A percentile compares a stretch with the other conserved stretches of the same genome.
phyloP scores from a whole-genome alignment of 805 yeast species.

The Maudiozyma turicensis region DNA sequence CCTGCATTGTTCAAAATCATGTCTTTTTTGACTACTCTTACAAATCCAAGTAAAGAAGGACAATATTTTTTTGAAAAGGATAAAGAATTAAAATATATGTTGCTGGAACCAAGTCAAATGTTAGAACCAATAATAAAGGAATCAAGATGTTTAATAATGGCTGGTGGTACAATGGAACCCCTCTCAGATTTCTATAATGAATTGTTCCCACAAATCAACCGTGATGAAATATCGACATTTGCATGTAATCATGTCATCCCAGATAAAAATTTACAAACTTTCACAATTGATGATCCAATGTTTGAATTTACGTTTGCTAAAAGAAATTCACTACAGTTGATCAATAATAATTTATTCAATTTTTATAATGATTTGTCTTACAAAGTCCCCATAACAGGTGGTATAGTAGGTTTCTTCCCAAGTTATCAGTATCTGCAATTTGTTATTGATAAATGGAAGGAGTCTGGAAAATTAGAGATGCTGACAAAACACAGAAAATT shows the following conservation, averaged over 20 bases:
- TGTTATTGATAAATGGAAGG: conserved; percentile 47
- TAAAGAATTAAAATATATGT: conserved; percentile 48
- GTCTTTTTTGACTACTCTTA: conserved; percentile 51
- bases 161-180: conserved; percentile 97
- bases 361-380: conserved; percentile 25
- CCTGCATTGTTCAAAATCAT: conserved; percentile 60
- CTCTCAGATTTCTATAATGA: conserved; percentile 56
- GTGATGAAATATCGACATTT: conserved; percentile 39
- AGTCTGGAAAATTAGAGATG: conserved; percentile 22
- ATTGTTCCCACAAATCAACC: conserved; percentile 50
- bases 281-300: conserved; percentile 34
- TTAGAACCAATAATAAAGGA: conserved; percentile 58
- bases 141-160: conserved; percentile 61
- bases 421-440: conserved; percentile 63
- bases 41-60: conserved; percentile 76
- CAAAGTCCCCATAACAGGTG: conserved; percentile 46
- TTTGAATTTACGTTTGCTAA: conserved; percentile 65
- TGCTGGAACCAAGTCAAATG: conserved; percentile 67
- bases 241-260: conserved; percentile 85
- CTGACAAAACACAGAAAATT: conserved; percentile 36
- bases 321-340: conserved; percentile 39
- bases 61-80: conserved; percentile 49
- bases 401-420: conserved; percentile 76
- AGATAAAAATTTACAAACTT: conserved; percentile 50
- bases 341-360: conserved; percentile 34